These are phyloP conservation scores for Cryptosporidium meleagridis DNA, from an alignment of 169 alveolate genomes.

Conservation along the genomic window DNA sequence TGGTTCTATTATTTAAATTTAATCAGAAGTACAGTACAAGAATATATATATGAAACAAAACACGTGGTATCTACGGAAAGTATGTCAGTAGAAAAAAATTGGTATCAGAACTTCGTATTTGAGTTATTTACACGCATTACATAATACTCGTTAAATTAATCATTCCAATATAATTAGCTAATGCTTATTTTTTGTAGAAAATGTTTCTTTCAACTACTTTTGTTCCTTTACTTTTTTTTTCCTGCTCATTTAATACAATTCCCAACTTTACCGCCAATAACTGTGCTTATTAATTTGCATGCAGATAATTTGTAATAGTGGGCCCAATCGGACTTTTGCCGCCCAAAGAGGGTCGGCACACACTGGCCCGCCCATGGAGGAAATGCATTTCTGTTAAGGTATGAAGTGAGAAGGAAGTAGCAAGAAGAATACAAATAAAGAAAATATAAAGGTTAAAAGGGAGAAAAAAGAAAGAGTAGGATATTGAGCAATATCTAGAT, in stretches of 20 bases:
- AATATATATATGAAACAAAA: no score
- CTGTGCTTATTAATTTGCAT: neutral
- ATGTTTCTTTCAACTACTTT: neutral
- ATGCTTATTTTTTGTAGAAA: no score
- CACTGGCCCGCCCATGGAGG: constrained; percentile 10
- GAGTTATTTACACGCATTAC: neutral
- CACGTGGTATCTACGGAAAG: no score
- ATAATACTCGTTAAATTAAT: neutral
- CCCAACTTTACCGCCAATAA: neutral
- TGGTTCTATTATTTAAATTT: no score
- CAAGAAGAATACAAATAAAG: neutral
- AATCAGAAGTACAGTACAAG: neutral
- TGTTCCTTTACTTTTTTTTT: neutral
- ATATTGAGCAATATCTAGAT: neutral
- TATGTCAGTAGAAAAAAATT: neutral
- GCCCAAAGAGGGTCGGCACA: constrained; percentile 37
- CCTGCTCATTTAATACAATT: neutral
- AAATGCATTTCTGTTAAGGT: constrained; percentile 3
- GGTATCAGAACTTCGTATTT: neutral
- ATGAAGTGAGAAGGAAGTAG: constrained; percentile 24
- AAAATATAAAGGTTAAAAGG: neutral
- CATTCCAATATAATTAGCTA: neutral
- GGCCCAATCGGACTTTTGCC: constrained; percentile 33
- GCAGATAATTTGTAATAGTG: constrained; percentile 12
- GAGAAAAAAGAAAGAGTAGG: neutral